A percentile compares a stretch with the other conserved stretches of the same genome.
Evolutionary conservation across 2,329 filamentous ascomycete genomes (phyloP).

Genomic region (Paramyrothecium sp.): DNA sequence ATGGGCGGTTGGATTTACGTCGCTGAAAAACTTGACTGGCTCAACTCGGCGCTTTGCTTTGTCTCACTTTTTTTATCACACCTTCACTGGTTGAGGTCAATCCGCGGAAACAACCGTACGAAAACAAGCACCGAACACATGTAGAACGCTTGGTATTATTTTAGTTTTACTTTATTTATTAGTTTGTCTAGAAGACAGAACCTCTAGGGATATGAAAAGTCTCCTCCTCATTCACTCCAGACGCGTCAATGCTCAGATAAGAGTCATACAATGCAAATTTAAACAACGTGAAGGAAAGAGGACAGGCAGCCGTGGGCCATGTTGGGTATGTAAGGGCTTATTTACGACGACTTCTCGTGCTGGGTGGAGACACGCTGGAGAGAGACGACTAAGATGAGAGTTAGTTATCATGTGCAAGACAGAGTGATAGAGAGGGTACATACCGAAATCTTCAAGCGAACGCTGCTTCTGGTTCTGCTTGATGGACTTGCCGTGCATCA

Average conservation of each 20-base stretch:
- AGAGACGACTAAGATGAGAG: conserved; percentile 67
- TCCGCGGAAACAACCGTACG: too few relatives aligned
- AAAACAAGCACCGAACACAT: not conserved
- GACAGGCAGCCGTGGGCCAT: conserved; percentile 27
- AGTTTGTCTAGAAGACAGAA: conserved; percentile 35
- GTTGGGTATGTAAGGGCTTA: conserved; percentile 37
- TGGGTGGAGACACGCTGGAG: conserved; percentile 88
- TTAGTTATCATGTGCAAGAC: conserved; percentile 41
- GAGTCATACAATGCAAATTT: conserved; percentile 39
- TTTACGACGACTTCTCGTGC: conserved; percentile 82
- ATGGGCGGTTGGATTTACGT: too few relatives aligned
- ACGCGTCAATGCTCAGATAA: conserved; percentile 31
- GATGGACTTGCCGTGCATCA: conserved; percentile 87
- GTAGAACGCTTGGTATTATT: not conserved
- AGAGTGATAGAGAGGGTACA: conserved; percentile 35
- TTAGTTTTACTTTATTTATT: conserved; percentile 42
- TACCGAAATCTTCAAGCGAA: conserved; percentile 86
- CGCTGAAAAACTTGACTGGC: too few relatives aligned
- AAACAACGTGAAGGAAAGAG: conserved; percentile 37
- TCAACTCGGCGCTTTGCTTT: too few relatives aligned
- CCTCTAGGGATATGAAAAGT: conserved; percentile 36
- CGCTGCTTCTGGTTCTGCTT: conserved; percentile 82
- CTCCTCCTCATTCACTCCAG: conserved; percentile 31
- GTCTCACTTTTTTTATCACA: too few relatives aligned
- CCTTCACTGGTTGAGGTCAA: too few relatives aligned